A percentile compares a stretch with the other conserved stretches of the same genome.
phyloP scores from a whole-genome alignment of 2,329 filamentous ascomycete genomes.

The Sphaerulina musiva region DNA sequence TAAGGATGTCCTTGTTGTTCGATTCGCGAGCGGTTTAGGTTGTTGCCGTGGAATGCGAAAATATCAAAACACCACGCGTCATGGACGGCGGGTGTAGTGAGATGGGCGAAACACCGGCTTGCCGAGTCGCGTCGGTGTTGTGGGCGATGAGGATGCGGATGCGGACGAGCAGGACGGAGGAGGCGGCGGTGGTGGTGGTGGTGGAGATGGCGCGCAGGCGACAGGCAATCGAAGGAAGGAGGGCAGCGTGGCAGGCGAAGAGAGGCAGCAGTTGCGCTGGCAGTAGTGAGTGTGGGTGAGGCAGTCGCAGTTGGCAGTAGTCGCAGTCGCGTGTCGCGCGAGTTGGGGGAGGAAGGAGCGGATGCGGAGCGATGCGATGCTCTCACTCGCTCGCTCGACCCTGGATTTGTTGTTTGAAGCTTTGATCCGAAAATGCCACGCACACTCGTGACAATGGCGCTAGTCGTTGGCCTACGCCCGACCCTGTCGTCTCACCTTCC shows the following conservation, averaged over 20 bases:
- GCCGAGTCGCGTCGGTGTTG: constrained; percentile 1
- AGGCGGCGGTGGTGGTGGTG: neutral
- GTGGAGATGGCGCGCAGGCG: neutral
- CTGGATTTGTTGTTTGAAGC: neutral
- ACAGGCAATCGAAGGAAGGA: neutral
- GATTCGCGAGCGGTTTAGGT: constrained; percentile 15
- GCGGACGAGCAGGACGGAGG: neutral
- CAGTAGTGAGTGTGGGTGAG: neutral
- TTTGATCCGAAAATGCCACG: neutral
- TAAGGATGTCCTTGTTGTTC: constrained; percentile 21
- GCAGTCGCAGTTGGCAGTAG: neutral
- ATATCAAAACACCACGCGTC: constrained; percentile 11
- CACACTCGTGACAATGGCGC: neutral
- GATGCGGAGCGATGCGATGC: neutral
- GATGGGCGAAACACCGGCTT: constrained; percentile 4
- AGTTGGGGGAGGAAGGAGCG: neutral
- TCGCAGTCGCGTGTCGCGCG: neutral
- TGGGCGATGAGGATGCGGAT: neutral
- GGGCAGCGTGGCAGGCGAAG: neutral
- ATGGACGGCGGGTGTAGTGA: constrained; percentile 8
- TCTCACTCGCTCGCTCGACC: neutral
- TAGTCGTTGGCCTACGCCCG: neutral
- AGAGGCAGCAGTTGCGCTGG: neutral
- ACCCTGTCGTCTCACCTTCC: neutral
- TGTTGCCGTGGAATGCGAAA: constrained; percentile 19